These are phyloP conservation scores for Ceratocystis harringtonii DNA, from an alignment of 2,329 filamentous ascomycete species.

Conservation along the genomic window DNA sequence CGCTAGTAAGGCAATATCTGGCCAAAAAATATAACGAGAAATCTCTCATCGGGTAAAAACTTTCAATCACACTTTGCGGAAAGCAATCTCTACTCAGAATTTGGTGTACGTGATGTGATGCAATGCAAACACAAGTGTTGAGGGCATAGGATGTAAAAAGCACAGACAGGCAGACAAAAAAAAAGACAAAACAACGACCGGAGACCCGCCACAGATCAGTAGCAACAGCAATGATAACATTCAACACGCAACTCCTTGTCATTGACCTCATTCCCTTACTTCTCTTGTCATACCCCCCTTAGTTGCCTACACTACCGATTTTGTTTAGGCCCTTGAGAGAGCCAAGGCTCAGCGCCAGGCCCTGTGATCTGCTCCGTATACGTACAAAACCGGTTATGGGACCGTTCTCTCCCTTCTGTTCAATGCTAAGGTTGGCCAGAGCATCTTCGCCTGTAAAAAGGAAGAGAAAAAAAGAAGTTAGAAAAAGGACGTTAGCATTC, in stretches of 20 bases:
- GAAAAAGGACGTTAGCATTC: background rate
- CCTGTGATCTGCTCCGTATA: slow-evolving; percentile 93
- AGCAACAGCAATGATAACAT: slow-evolving; percentile 2
- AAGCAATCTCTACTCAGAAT: background rate
- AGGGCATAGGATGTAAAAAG: slow-evolving; percentile 3
- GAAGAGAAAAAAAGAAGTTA: slow-evolving; percentile 3
- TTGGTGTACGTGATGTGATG: background rate
- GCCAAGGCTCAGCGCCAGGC: slow-evolving; percentile 80
- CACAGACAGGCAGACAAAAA: background rate
- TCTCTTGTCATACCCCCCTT: background rate
- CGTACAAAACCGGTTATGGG: slow-evolving; percentile 94
- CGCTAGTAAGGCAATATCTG: background rate
- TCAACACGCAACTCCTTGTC: background rate
- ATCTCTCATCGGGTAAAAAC: too few species aligned
- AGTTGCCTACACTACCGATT: slow-evolving; percentile 35
- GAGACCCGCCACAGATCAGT: background rate
- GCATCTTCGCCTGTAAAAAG: slow-evolving; percentile 72
- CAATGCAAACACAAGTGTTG: slow-evolving; percentile 1
- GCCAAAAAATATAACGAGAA: too few species aligned
- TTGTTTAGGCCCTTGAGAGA: slow-evolving; percentile 91
- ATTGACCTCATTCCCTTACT: background rate
- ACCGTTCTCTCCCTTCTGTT: slow-evolving; percentile 90
- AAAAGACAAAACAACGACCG: slow-evolving; percentile 11
- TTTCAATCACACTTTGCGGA: background rate
- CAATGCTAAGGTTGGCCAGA: slow-evolving; percentile 90